A percentile compares a stretch with the other conserved stretches of the same genome.
These are phyloP conservation scores for Phytopythium chamaehyphon DNA, from an alignment of 352 stramenopile species.

Conservation along the genomic window DNA sequence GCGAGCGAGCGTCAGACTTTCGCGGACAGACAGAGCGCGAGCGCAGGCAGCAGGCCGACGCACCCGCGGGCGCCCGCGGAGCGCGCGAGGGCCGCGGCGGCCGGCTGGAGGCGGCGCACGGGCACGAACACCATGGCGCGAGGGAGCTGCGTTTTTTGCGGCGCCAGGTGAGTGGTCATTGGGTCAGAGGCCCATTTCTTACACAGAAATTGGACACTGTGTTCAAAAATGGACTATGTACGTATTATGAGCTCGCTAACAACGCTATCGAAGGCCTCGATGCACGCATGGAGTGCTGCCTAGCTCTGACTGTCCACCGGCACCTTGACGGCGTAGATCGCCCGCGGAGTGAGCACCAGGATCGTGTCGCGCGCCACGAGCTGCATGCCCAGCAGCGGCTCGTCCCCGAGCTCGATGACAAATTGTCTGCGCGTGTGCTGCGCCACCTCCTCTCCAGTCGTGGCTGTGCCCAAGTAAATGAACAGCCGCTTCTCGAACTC, in stretches of 20 bases:
- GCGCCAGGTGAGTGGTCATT: neutral
- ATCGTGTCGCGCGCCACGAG: slow-evolving; percentile 37
- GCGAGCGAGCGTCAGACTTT: neutral
- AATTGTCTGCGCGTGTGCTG: slow-evolving; percentile 58
- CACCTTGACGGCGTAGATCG: slow-evolving; percentile 34
- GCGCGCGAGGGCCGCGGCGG: slow-evolving; percentile 26
- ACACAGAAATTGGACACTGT: too few species aligned
- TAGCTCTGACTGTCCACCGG: slow-evolving; percentile 4
- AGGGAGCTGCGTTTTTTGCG: neutral
- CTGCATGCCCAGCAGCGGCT: slow-evolving; percentile 58
- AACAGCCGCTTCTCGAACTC: slow-evolving; percentile 80
- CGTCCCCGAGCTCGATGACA: slow-evolving; percentile 64
- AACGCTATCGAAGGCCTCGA: too few species aligned
- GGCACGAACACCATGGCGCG: slow-evolving; percentile 49
- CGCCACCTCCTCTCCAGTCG: slow-evolving; percentile 19
- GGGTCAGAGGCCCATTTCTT: slow-evolving; percentile 1
- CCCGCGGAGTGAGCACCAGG: slow-evolving; percentile 48
- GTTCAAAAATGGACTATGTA: too few species aligned
- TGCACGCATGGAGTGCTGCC: too few species aligned
- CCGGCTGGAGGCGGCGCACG: slow-evolving; percentile 61
- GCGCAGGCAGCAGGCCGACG: neutral
- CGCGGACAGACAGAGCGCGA: neutral
- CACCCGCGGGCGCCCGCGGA: slow-evolving; percentile 19
- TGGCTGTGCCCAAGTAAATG: slow-evolving; percentile 49
- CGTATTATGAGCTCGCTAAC: too few species aligned